phyloP scores from a whole-genome alignment of 1,139 yeast species.

The Suhomyces atakaporum region DNA sequence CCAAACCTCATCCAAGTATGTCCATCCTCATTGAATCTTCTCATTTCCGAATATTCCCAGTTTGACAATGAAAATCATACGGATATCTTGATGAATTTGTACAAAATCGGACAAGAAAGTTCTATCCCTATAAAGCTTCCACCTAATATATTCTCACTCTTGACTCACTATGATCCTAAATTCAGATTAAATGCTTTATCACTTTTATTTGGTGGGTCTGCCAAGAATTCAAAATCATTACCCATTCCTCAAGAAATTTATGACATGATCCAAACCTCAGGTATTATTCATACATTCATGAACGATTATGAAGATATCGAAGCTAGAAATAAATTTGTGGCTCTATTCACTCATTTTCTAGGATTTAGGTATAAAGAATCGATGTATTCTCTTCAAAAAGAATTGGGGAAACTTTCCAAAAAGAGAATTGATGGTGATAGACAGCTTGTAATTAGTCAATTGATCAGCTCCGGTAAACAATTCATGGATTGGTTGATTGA shows the following conservation, averaged over 20 bases:
- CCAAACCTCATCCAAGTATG: conserved; percentile 62
- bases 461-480: conserved; percentile 28
- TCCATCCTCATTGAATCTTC: conserved; percentile 30
- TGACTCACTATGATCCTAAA: conserved; percentile 46
- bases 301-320: conserved; percentile 64
- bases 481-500: conserved; percentile 49
- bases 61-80: conserved; percentile 30
- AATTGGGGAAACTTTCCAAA: conserved; percentile 30
- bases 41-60: conserved; percentile 25
- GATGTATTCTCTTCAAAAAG: conserved; percentile 55
- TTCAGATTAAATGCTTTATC: conserved; percentile 62
- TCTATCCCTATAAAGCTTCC: conserved; percentile 40
- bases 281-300: conserved; percentile 48
- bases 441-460: conserved; percentile 6
- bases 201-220: conserved; percentile 53
- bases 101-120: conserved; percentile 63
- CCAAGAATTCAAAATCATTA: conserved; percentile 52
- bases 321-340: conserved; percentile 61
- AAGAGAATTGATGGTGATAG: conserved; percentile 7
- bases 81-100: conserved; percentile 12
- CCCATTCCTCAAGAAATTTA: conserved; percentile 51
- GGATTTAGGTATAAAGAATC: conserved; percentile 64
- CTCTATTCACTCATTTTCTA: conserved; percentile 61
- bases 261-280: conserved; percentile 39
- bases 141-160: conserved; percentile 33